A percentile compares a stretch with the other conserved stretches of the same genome.
phyloP scores from a whole-genome alignment of 441 rosid species.

The Eruca vesicaria region DNA sequence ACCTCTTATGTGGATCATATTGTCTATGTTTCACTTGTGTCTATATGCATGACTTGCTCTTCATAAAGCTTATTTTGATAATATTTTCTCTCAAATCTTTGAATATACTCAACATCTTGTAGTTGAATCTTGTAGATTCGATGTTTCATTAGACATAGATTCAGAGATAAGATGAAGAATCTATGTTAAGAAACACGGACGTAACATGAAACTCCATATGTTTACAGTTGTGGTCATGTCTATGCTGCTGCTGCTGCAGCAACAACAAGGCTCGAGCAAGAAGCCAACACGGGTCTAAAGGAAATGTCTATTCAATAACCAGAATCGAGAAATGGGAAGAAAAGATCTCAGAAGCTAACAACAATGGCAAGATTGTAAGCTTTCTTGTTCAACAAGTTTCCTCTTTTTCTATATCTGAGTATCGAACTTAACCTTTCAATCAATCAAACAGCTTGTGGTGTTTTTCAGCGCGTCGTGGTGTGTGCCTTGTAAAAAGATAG shows the following conservation, averaged over 20 bases:
- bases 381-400: neutral
- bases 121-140: neutral
- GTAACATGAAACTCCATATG: neutral
- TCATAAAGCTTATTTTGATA: neutral
- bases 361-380: constrained; percentile 52
- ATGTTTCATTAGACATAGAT: constrained; percentile 15
- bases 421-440: neutral
- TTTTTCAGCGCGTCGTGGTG: constrained; percentile 66
- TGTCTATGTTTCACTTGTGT: neutral
- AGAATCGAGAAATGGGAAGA: constrained; percentile 51
- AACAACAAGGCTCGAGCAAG: constrained; percentile 24
- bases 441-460: constrained; percentile 50
- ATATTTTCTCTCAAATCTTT: neutral
- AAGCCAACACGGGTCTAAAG: constrained; percentile 29
- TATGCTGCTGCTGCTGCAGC: constrained; percentile 25
- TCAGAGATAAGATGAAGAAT: neutral
- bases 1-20: neutral
- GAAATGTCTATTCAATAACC: constrained; percentile 46
- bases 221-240: constrained; percentile 34
- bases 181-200: neutral
- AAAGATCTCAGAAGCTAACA: constrained; percentile 51
- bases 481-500: constrained; percentile 52
- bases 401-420: neutral
- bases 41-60: neutral
- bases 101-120: neutral